These are phyloP conservation scores for Phytopythium chamaehyphon DNA, from an alignment of 352 stramenopile species.

Conservation along the genomic window DNA sequence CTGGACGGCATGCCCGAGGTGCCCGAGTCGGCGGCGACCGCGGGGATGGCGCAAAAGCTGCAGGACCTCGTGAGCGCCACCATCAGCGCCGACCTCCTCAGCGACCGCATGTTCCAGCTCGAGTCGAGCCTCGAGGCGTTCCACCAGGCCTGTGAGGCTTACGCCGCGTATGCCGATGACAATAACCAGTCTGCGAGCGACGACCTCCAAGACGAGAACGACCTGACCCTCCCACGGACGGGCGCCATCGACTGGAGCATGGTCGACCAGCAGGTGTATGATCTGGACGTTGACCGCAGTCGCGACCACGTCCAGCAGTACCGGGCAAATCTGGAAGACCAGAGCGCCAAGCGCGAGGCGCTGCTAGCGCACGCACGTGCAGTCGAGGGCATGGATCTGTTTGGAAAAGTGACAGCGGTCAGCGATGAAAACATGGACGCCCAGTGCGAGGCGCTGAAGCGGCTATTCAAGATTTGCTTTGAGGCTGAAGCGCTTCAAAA, in stretches of 20 bases:
- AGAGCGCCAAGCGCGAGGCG: constrained; percentile 57
- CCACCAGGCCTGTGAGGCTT: constrained; percentile 53
- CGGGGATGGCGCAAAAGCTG: constrained; percentile 34
- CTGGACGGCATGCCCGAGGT: constrained; percentile 71
- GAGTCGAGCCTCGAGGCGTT: constrained; percentile 76
- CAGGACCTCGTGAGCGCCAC: constrained; percentile 77
- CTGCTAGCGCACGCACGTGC: constrained; percentile 46
- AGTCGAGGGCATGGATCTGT: constrained; percentile 41
- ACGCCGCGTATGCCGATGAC: constrained; percentile 15
- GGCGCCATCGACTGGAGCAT: constrained; percentile 66
- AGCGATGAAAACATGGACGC: constrained; percentile 35
- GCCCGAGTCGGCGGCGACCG: constrained; percentile 45
- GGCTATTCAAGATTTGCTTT: constrained; percentile 44
- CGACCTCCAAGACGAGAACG: constrained; percentile 14
- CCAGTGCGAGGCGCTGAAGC: constrained; percentile 44
- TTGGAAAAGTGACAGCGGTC: constrained; percentile 29
- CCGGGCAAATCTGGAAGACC: constrained; percentile 59
- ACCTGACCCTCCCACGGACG: constrained; percentile 19
- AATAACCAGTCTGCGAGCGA: constrained; percentile 11
- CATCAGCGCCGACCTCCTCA: constrained; percentile 81
- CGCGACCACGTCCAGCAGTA: constrained; percentile 77
- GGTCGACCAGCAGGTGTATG: constrained; percentile 78
- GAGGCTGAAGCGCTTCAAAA: constrained; percentile 52
- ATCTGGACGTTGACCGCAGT: constrained; percentile 68
- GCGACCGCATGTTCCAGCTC: constrained; percentile 87